phyloP scores from a whole-genome alignment of 2,329 filamentous ascomycete species.

The Alternaria triticina region DNA sequence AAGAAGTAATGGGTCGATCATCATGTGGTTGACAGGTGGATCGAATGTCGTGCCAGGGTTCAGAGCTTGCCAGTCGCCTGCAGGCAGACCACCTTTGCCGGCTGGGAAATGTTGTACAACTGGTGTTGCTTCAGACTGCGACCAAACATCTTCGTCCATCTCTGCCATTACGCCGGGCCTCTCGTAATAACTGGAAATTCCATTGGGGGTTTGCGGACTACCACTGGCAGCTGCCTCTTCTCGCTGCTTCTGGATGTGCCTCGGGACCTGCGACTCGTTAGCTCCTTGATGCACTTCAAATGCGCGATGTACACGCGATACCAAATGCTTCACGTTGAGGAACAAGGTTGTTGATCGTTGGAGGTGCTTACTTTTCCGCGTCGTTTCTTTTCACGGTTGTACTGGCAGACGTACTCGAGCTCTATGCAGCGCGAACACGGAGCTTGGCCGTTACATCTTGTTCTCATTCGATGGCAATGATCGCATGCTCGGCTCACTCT shows the following conservation, averaged over 20 bases:
- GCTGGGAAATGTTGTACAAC: slow-evolving; percentile 43
- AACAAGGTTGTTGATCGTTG: neutral
- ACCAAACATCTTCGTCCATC: slow-evolving; percentile 48
- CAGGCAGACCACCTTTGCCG: slow-evolving; percentile 32
- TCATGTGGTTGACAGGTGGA: slow-evolving; percentile 44
- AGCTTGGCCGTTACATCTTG: slow-evolving; percentile 90
- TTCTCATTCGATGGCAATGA: slow-evolving; percentile 92
- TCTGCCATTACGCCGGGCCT: slow-evolving; percentile 35
- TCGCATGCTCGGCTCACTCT: slow-evolving; percentile 93
- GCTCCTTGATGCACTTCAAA: neutral
- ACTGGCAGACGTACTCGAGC: slow-evolving; percentile 87
- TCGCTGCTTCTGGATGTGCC: slow-evolving; percentile 48
- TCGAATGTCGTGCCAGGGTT: slow-evolving; percentile 35
- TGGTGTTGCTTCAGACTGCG: slow-evolving; percentile 43
- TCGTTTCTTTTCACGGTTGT: slow-evolving; percentile 90
- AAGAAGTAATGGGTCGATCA: slow-evolving; percentile 46
- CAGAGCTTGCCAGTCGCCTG: slow-evolving; percentile 40
- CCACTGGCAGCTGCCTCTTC: slow-evolving; percentile 40
- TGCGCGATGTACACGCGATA: neutral
- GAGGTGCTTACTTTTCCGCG: slow-evolving; percentile 78
- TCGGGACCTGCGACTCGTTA: slow-evolving; percentile 38
- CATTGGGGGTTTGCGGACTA: slow-evolving; percentile 37
- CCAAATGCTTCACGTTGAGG: neutral
- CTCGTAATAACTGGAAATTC: slow-evolving; percentile 36
- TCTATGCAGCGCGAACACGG: slow-evolving; percentile 86